phyloP scores from a whole-genome alignment of 352 stramenopile genomes.

The Globisporangium cystogenes region DNA sequence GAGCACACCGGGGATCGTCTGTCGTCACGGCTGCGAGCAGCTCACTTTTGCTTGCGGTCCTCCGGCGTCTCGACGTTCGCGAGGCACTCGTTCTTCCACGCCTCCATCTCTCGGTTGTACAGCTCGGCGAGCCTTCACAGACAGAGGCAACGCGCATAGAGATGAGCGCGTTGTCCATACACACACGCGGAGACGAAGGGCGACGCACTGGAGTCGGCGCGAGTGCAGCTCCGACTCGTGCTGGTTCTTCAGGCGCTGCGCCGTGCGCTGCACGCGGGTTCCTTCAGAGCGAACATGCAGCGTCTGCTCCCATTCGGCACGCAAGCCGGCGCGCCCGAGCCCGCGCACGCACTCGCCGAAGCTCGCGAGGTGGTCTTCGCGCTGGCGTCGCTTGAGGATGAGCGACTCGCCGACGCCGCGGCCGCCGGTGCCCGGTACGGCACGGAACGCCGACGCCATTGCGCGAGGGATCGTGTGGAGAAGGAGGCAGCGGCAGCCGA shows the following conservation, averaged over 20 bases:
- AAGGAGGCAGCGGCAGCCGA: too few species aligned
- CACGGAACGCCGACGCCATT: not conserved
- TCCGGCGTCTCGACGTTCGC: slow-evolving; percentile 72
- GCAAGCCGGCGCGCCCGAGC: slow-evolving; percentile 39
- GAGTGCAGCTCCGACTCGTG: slow-evolving; percentile 70
- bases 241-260: slow-evolving; percentile 61
- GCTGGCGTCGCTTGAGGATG: slow-evolving; percentile 67
- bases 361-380: slow-evolving; percentile 55
- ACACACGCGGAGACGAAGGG: too few species aligned
- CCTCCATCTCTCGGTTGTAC: slow-evolving; percentile 73
- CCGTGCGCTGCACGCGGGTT: slow-evolving; percentile 35
- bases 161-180: not conserved
- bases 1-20: too few species aligned
- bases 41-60: slow-evolving; percentile 72
- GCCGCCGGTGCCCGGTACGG: slow-evolving; percentile 8
- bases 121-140: slow-evolving; percentile 49
- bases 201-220: slow-evolving; percentile 34
- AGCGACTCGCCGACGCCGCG: slow-evolving; percentile 63
- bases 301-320: slow-evolving; percentile 69
- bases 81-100: slow-evolving; percentile 60
- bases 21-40: too few species aligned
- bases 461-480: too few species aligned
- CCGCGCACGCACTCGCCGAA: slow-evolving; percentile 50
- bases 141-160: not conserved
- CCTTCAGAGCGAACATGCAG: slow-evolving; percentile 46